Conservation (phyloP, 305 asterid genomes). For the Solanum hybrid region DNA sequence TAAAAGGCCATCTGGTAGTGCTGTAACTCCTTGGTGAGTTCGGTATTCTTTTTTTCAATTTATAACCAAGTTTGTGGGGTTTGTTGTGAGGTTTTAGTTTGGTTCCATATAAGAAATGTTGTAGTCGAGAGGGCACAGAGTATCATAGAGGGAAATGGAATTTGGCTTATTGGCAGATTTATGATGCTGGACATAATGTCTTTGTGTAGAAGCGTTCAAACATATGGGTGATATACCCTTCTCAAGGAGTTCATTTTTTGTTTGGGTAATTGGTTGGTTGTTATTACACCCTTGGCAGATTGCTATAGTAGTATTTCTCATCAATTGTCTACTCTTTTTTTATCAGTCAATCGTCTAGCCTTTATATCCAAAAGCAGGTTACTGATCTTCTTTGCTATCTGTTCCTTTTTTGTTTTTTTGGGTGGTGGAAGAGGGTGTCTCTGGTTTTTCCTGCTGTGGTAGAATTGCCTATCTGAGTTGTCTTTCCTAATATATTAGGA, state of each 20-base stretch:
- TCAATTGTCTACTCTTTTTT: not conserved
- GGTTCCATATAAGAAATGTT: not conserved
- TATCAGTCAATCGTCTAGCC: not conserved
- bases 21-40: not conserved
- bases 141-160: not conserved
- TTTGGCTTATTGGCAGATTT: not conserved
- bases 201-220: not conserved
- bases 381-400: not conserved
- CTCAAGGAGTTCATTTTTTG: not conserved
- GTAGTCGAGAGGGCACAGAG: not conserved
- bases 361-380: not conserved
- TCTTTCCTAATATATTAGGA: not conserved
- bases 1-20: not conserved
- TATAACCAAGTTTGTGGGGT: not conserved
- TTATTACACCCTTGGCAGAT: not conserved
- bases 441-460: not conserved
- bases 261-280: not conserved
- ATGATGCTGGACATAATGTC: not conserved
- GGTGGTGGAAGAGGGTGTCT: not conserved
- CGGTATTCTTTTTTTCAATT: not conserved
- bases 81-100: not conserved
- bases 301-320: not conserved
- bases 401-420: not conserved
- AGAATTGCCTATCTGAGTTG: not conserved
- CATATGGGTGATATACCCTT: not conserved